Base-by-base conservation (phyloP, 2,329 filamentous ascomycete genomes). In the Penicillium hordei region DNA sequence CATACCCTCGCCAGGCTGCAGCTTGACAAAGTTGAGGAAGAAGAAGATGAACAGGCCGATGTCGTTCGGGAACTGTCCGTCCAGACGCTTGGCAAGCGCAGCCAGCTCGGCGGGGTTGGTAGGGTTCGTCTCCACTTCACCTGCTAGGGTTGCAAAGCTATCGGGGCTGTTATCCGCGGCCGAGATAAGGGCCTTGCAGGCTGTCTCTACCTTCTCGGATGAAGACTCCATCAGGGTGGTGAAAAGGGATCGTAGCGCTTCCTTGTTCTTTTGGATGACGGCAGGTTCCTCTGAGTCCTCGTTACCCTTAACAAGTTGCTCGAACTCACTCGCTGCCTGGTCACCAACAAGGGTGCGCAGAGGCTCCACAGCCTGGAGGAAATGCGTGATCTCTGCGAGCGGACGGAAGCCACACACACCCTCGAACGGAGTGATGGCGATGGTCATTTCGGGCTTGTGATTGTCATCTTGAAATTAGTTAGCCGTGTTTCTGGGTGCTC, bases 381-480 rank as follows among this genome's bases (percentile, higher is more conserved):
- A 97, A 73, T 96, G 90, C 0, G 86, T 82, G 61, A 97, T 94
- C 77, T 99, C 93, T 5, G 79, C 81, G 23, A 97, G 81, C 0
- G 94, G 94, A 10, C 94, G 86, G 81, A 99, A 99, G 34, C 94
- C 94, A 70, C 94, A 99, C 34, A 99, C 84, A 0, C 94, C 94
- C 73, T 97, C 93, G 65, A 99, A 99, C 0, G 91, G 89, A 1
- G 94, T 97, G 69, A 99, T 89, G 61, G 94, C 94, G 75, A 99
- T 96, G 61, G 94, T 93, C 94, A 99, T 99, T 78, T 99, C 94
- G 34, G 94, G 94, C 79, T 99, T 99, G 82, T 99, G 94, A 79
- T 99, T 99, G 80, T 97, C 93, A 81, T 99, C 92, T 76, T 40
- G 64, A 65, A 42, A n/a, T 39, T n/a, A 13, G 19, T 25, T 29